Evolutionary conservation across 2,329 filamentous ascomycete genomes (phyloP).

Genomic region (Salinomyces thailandicus): DNA sequence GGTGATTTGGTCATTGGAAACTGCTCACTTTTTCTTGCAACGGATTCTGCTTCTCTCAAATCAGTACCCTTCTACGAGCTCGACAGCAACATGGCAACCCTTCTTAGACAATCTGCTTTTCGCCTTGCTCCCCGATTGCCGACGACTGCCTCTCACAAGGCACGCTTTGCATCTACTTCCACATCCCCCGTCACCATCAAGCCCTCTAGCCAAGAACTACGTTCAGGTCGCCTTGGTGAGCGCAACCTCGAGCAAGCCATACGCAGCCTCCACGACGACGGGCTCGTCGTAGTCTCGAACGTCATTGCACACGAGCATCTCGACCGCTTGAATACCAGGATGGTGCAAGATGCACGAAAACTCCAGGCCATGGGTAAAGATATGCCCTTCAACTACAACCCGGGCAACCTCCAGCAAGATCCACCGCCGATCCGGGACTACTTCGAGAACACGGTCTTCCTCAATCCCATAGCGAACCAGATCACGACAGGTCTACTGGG

Average conservation of each 20-base stretch:
- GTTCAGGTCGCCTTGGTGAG: neutral
- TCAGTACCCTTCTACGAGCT: too few relatives aligned
- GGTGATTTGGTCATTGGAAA: neutral
- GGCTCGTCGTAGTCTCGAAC: constrained; percentile 47
- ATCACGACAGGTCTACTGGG: constrained; percentile 46
- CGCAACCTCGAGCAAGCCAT: neutral
- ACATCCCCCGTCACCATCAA: neutral
- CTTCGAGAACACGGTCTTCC: constrained; percentile 43
- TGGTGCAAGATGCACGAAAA: constrained; percentile 47
- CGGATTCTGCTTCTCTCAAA: neutral
- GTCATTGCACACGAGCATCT: constrained; percentile 42
- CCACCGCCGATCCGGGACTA: constrained; percentile 42
- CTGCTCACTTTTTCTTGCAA: neutral
- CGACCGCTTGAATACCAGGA: constrained; percentile 47
- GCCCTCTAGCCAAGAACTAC: neutral
- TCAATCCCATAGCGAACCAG: constrained; percentile 47
- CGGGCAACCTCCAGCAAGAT: constrained; percentile 45
- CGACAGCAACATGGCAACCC: too few relatives aligned
- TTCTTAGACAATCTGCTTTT: too few relatives aligned
- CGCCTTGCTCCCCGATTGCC: too few relatives aligned
- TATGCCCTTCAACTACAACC: constrained; percentile 53
- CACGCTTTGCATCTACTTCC: neutral
- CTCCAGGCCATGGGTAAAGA: constrained; percentile 44
- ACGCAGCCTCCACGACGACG: constrained; percentile 30
- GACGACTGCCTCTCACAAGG: too few relatives aligned